A percentile compares a stretch with the other conserved stretches of the same genome.
phyloP scores from a whole-genome alignment of 129 eudicot genomes.

The Artemisia argyi region DNA sequence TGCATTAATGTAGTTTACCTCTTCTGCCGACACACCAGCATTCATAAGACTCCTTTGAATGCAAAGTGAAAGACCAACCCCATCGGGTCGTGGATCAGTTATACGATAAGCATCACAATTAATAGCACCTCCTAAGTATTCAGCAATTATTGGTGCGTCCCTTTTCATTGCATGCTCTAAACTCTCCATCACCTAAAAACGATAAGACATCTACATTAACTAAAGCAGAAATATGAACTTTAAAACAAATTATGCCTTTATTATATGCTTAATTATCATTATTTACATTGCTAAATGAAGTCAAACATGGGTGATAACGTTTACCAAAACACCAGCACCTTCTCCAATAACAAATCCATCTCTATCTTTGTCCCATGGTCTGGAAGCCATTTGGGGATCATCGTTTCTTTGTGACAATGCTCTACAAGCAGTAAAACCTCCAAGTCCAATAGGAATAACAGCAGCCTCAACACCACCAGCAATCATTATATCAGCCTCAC shows the following conservation, averaged over 20 bases:
- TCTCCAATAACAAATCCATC: conserved; percentile 50
- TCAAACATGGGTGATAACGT: not conserved
- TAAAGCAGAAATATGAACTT: not conserved
- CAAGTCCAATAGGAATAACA: conserved; percentile 22
- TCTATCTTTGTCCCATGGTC: conserved; percentile 50
- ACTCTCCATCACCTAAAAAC: conserved; percentile 75
- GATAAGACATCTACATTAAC: too few species aligned
- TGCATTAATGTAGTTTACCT: conserved; percentile 89
- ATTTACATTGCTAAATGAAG: not conserved
- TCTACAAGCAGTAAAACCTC: conserved; percentile 35
- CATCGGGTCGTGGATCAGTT: conserved; percentile 77
- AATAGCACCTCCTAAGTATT: conserved; percentile 81
- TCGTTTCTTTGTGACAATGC: conserved; percentile 38
- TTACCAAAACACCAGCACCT: conserved; percentile 50
- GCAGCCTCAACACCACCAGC: conserved; percentile 41
- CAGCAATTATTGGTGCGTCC: conserved; percentile 82
- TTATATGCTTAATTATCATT: not conserved
- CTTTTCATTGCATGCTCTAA: conserved; percentile 89
- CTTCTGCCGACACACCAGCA: conserved; percentile 87
- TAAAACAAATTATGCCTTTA: not conserved
- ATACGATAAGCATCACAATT: conserved; percentile 91
- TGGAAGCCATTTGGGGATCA: conserved; percentile 38
- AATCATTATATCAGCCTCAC: conserved; percentile 40
- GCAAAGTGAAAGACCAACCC: conserved; percentile 77
- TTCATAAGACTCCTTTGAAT: conserved; percentile 55